Evolutionary conservation across 23 red algal species (phyloP).

Genomic region (Gracilaria domingensis): DNA sequence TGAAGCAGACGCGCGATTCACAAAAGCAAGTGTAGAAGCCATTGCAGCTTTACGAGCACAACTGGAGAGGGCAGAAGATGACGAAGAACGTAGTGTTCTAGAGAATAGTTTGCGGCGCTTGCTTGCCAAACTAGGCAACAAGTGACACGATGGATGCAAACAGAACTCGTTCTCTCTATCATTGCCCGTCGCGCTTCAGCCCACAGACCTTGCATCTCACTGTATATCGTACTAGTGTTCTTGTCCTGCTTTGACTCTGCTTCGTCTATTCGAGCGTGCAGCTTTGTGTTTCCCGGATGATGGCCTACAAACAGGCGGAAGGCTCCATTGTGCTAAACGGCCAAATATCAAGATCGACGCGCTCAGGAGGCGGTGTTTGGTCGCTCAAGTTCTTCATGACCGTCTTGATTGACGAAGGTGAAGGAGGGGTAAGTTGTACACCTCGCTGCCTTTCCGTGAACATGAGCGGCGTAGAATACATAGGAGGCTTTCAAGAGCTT

Average conservation of each 20-base stretch:
- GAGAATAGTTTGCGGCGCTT: too few relatives aligned
- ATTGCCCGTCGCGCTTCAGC: slow-evolving; percentile 45
- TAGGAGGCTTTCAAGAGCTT: slow-evolving; percentile 28
- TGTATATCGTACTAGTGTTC: background rate
- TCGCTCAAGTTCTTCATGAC: slow-evolving; percentile 38
- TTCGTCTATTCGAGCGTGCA: slow-evolving; percentile 50
- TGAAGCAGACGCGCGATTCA: too few relatives aligned
- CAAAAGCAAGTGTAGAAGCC: too few relatives aligned
- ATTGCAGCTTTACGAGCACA: too few relatives aligned
- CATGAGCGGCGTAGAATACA: slow-evolving; percentile 1
- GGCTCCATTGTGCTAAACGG: slow-evolving; percentile 68
- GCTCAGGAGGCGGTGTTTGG: slow-evolving; percentile 15
- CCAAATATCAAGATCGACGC: slow-evolving; percentile 1
- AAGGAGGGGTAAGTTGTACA: slow-evolving; percentile 52
- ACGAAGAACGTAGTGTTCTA: too few relatives aligned
- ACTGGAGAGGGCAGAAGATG: too few relatives aligned
- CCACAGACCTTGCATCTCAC: slow-evolving; percentile 47
- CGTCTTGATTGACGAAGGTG: slow-evolving; percentile 33
- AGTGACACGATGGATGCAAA: too few relatives aligned
- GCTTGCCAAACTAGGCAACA: too few relatives aligned
- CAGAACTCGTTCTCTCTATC: slow-evolving; percentile 56
- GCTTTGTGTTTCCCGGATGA: slow-evolving; percentile 43
- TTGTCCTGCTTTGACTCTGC: slow-evolving; percentile 31
- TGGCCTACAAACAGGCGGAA: slow-evolving; percentile 31
- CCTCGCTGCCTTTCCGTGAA: background rate